Conservation (phyloP, 129 eudicot genomes). For the Dittrichia graveolens region DNA sequence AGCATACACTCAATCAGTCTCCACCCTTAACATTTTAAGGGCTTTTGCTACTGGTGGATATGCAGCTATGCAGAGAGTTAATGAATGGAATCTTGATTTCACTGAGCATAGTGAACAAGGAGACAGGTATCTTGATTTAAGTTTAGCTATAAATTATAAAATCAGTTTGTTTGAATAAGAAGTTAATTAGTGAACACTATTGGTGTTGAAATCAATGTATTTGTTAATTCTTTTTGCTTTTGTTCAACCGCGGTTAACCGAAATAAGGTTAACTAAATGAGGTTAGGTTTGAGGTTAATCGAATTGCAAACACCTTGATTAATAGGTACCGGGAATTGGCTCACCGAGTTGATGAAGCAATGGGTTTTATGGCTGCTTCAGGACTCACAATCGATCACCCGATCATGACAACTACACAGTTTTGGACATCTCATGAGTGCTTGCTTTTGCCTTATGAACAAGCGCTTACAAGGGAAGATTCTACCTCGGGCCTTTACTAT, state of each 20-base stretch:
- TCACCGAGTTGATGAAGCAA: constrained; percentile 84
- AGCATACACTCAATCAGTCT: constrained; percentile 86
- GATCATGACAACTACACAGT: constrained; percentile 76
- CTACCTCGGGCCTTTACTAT: constrained; percentile 78
- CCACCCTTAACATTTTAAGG: constrained; percentile 84
- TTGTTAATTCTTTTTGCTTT: too few relatives aligned
- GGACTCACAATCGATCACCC: constrained; percentile 83
- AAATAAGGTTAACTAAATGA: too few relatives aligned
- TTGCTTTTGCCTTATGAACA: constrained; percentile 89
- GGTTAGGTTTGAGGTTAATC: neutral
- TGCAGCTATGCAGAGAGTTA: constrained; percentile 96
- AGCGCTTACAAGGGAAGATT: constrained; percentile 86
- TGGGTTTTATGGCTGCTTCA: constrained; percentile 90
- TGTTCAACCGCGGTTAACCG: too few relatives aligned
- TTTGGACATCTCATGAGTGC: constrained; percentile 96
- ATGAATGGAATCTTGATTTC: constrained; percentile 91
- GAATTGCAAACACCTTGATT: neutral
- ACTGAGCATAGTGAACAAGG: constrained; percentile 90
- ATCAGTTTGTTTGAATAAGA: too few relatives aligned
- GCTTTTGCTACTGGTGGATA: constrained; percentile 94
- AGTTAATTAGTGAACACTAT: too few relatives aligned
- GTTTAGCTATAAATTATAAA: neutral
- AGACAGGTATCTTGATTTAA: constrained; percentile 50
- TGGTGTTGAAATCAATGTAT: too few relatives aligned
- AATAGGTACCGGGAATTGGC: constrained; percentile 83